Base-by-base conservation (phyloP, 805 yeast genomes). In the Lipomyces kockii region DNA sequence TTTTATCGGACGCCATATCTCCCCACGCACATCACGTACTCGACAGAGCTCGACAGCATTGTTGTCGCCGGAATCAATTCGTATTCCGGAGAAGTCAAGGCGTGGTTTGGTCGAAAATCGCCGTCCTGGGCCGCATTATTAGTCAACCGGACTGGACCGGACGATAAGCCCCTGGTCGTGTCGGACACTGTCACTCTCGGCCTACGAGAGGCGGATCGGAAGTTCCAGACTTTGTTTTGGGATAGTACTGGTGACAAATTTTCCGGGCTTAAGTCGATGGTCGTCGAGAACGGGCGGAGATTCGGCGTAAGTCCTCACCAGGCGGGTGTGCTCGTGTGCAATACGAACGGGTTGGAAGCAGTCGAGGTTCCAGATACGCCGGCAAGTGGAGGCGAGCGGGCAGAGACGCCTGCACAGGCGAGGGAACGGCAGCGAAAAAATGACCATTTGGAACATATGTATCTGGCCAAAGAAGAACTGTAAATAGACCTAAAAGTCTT, bases 41-140 rank as follows among this genome's bases (percentile, higher is more conserved):
- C 72, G 17, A 17, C 22, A 2, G 72, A 69, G 64, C 65, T 69
- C 6, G 70, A 60, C 34, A 71, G 68, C 12, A 57, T 69, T 9
- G 72, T 69, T 22, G 20, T 62, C 20, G 66, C 68, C 9, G 67
- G 61, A 12, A 32, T 61, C 8, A 59, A 63, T 3, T 39, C 67
- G n/a, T 60, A 63, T 58, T 34, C 51, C 11, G 70, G 68, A 46
- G 71, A 69, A 60, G 51, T 63, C 49, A 61, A 59, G 61, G 65
- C 72, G 11, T 67, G 66, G 67, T 67, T 57, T 29, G 67, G 72
- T 51, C 56, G 64, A 29, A 58, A 61, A 34, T 17, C 71, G 7
- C 17, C 71, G 3, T 67, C 72, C 4, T 69, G 72, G 72, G 72
- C 68, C 29, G 72, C 68, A 6, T 61, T 69, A 3, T 56, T 69